phyloP scores from a whole-genome alignment of 345 rosid genomes.

The Moricandia arvensis region DNA sequence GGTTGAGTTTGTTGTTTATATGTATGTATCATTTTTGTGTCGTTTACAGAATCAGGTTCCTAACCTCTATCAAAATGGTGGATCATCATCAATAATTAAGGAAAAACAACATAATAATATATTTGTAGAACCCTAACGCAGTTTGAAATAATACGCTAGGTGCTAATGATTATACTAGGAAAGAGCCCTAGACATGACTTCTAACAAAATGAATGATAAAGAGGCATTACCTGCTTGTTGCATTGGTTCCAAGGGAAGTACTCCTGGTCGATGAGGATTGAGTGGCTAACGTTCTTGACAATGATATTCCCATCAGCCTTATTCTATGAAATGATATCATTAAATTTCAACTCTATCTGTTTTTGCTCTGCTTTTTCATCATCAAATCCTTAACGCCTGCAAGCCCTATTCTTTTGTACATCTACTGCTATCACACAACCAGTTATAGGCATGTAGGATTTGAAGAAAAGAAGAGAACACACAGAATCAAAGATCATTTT shows the following conservation, averaged over 20 bases:
- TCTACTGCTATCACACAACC: background rate
- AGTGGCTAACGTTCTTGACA: no score
- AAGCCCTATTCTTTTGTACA: background rate
- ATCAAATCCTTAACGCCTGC: background rate
- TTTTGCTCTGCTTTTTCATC: background rate
- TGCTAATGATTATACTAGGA: background rate
- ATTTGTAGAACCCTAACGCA: background rate
- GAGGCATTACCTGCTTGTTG: no score
- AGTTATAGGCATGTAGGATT: background rate
- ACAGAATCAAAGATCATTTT: background rate
- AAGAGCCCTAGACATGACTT: background rate
- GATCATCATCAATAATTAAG: background rate
- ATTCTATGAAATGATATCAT: background rate
- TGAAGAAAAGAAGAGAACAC: background rate
- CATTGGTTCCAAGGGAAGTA: no score
- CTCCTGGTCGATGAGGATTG: no score
- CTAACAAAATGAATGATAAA: background rate
- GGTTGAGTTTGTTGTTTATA: background rate
- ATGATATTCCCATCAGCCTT: slow-evolving; percentile 41
- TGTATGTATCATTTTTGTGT: no score
- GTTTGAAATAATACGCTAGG: background rate
- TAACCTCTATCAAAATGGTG: background rate
- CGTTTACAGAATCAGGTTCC: background rate
- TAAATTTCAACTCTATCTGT: background rate
- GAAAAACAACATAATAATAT: background rate